Evolutionary conservation across 768 basidiomycete species (phyloP).

Genomic region (Mycena rebaudengoi): DNA sequence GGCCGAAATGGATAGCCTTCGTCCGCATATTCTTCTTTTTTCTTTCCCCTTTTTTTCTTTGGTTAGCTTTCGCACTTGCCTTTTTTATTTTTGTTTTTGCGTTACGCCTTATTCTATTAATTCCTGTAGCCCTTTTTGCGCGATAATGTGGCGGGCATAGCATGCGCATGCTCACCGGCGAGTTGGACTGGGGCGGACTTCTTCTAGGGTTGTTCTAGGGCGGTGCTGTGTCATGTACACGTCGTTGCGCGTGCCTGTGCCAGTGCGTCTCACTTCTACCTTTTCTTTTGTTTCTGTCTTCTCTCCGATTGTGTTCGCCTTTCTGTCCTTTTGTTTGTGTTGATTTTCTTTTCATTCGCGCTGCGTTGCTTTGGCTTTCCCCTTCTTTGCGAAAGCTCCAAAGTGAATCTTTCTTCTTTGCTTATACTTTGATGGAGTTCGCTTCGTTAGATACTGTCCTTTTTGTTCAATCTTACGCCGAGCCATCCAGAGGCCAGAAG

Average conservation of each 20-base stretch:
- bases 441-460: no score
- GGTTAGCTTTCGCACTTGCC: background rate
- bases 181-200: conserved; percentile 28
- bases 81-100: background rate
- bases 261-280: background rate
- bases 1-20: conserved; percentile 27
- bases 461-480: no score
- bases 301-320: background rate
- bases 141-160: conserved; percentile 27
- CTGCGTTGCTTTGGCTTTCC: no score
- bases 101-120: no score
- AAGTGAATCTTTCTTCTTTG: no score
- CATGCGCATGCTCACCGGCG: conserved; percentile 28
- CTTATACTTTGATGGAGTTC: no score
- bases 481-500: no score
- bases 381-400: no score
- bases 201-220: conserved; percentile 29
- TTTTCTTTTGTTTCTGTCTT: background rate
- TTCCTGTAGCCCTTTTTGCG: conserved; percentile 24
- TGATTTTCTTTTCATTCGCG: background rate
- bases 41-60: no score
- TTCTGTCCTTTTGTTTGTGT: background rate
- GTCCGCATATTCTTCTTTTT: no score
- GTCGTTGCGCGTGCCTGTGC: conserved; percentile 28
- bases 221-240: conserved; percentile 26